phyloP scores from a whole-genome alignment of 495 filamentous ascomycete genomes.

The Podospora sp. region DNA sequence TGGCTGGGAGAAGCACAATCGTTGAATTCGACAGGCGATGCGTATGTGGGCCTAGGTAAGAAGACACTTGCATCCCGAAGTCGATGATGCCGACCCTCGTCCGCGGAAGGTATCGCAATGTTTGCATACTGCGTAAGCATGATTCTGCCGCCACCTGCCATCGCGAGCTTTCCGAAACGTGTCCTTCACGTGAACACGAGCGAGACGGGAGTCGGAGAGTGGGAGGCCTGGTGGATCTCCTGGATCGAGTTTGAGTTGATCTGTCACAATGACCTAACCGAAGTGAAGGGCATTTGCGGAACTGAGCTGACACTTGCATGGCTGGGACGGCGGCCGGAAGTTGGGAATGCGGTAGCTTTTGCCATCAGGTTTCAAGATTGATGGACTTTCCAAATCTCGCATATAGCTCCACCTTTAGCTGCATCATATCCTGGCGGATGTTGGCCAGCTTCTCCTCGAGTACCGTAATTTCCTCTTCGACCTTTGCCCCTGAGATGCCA shows the following conservation, averaged over 20 bases:
- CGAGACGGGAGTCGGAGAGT: background rate
- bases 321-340: background rate
- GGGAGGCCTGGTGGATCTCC: background rate
- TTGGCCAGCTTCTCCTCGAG: constrained; percentile 74
- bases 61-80: background rate
- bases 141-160: background rate
- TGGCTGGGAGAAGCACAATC: background rate
- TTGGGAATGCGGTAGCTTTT: background rate
- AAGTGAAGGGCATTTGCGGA: background rate
- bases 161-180: background rate
- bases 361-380: constrained; percentile 81
- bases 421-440: constrained; percentile 80
- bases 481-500: constrained; percentile 64
- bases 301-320: constrained; percentile 2
- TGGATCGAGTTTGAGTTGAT: background rate
- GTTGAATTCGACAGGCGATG: background rate
- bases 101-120: background rate
- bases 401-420: constrained; percentile 88
- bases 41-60: background rate
- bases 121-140: background rate
- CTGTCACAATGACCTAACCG: constrained; percentile 5
- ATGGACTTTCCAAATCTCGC: constrained; percentile 93
- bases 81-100: background rate
- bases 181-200: background rate
- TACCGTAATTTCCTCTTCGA: constrained; percentile 72